Percentiles rank a stretch among this genome's conserved stretches.
Evolutionary conservation across 164 flowering plant genomes (phyloP).

Genomic region (Vitis vinifera): ASM3070453v1 NC_081811.1:28970001-28970500

Average conservation of each 20-base stretch:
- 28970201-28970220: slow-evolving; percentile 44
- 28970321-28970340: background rate
- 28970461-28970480: too few relatives aligned
- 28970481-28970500: too few relatives aligned
- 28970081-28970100: slow-evolving; percentile 10
- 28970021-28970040: slow-evolving; percentile 17
- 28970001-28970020: slow-evolving; percentile 17
- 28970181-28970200: slow-evolving; percentile 51
- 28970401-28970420: too few relatives aligned
- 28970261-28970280: background rate
- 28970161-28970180: slow-evolving; percentile 52
- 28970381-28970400: too few relatives aligned
- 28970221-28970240: slow-evolving; percentile 38
- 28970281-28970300: background rate
- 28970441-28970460: too few relatives aligned
- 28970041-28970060: slow-evolving; percentile 25
- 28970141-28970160: slow-evolving; percentile 56
- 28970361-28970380: too few relatives aligned
- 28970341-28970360: too few relatives aligned
- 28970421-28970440: too few relatives aligned
- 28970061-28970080: slow-evolving; percentile 12
- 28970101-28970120: slow-evolving; percentile 20
- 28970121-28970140: slow-evolving; percentile 33
- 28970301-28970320: background rate
- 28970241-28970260: slow-evolving; percentile 41